These are phyloP conservation scores for Fragaria vesca DNA, from an alignment of 306 rosid genomes.

Conservation along the genomic window DNA sequence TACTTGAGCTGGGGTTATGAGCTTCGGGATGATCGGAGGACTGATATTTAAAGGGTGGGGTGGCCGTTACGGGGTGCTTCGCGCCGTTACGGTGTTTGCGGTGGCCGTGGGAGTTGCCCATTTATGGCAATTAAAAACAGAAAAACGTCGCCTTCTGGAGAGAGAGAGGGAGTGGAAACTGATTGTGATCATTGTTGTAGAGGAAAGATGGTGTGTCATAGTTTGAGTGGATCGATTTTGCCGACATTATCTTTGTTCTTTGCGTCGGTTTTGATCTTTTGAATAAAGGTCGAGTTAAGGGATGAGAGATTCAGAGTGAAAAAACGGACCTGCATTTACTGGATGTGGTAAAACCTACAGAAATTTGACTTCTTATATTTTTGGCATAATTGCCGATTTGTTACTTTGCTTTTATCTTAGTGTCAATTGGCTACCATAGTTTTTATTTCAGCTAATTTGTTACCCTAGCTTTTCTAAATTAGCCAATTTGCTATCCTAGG, in stretches of 20 bases:
- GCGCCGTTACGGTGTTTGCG: conserved; percentile 36
- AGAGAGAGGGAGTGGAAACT: not conserved
- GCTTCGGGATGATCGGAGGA: conserved; percentile 15
- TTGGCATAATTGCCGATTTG: no score
- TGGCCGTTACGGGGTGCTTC: conserved; percentile 16
- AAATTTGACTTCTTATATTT: no score
- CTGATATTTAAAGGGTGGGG: conserved; percentile 34
- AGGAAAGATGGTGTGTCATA: not conserved
- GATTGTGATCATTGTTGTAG: not conserved
- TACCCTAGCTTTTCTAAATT: no score
- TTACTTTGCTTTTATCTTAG: no score
- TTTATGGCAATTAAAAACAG: conserved; percentile 22
- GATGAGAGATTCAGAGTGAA: no score
- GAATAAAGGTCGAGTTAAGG: not conserved
- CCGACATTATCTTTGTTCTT: not conserved
- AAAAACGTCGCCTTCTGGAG: not conserved
- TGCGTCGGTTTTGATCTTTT: not conserved
- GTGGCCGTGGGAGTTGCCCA: conserved; percentile 66
- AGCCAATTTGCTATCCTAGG: no score
- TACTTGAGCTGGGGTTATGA: conserved; percentile 31
- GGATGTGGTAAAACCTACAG: no score
- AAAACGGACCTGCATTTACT: no score
- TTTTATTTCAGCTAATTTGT: no score
- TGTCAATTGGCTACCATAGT: no score
- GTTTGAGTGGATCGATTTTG: not conserved